Evolutionary conservation across 495 filamentous ascomycete species (phyloP), one percentile per base, ranked within the genome.

Genomic region (Trichoderma asperelloides): DNA sequence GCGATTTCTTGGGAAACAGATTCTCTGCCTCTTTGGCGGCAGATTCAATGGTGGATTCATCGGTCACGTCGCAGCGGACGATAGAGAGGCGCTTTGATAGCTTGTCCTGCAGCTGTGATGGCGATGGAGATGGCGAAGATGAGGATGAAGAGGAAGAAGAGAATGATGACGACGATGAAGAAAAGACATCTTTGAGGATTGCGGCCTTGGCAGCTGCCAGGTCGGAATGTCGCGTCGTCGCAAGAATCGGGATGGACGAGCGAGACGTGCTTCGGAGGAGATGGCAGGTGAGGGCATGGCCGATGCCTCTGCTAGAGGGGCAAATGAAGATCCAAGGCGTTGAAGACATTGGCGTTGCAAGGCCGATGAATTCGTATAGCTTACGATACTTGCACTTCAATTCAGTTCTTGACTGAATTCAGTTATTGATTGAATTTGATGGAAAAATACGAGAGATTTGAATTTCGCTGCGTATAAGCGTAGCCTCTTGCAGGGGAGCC

Each of bases 261-360:
- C 55, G 55, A 8, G 78, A 76, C 9, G 90, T 92, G 21, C 80
- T 84, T 64, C 78, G 75, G 16, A 95, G 82, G 13, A 96, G 78
- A 43, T 87, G 83, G 5, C 87, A 84, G 6, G 88, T 85, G 18
- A 96, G 78, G 30, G 88, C 73, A 69, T 77, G 74, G 30, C 74
- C 74, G 62, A 77, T 70, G 65, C 71, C 74, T n/a, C 64, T 43
- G 64, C 40, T 49, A 21, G 64, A 65, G n/a, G 64, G 64, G 64
- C 64, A 65, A 41, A 65, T 15, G 41, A 65, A 65, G n/a, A 65
- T 51, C 64, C 64, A 65, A 25, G 64, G 64, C 23, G 64, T 64
- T n/a, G 62, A 45, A 12, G 39, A n/a, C 64, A 65, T 65, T 16
- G 39, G 13, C 6, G 43, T 13, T 15, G 16, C 43, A 18, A 37